These are phyloP conservation scores for Ormosia emarginata DNA, from an alignment of 306 rosid genomes.

Conservation along the genomic window DNA sequence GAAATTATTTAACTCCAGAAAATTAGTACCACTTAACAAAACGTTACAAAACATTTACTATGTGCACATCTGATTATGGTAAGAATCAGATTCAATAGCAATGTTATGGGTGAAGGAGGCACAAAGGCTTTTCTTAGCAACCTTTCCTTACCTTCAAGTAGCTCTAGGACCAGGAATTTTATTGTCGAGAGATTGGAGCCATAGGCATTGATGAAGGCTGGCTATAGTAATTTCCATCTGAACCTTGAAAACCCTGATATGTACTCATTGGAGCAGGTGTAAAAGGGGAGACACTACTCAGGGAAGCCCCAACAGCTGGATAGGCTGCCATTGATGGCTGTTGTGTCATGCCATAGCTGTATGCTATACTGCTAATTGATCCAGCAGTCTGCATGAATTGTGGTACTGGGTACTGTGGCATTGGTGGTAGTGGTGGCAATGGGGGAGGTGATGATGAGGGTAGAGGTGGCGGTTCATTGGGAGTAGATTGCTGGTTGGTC, in stretches of 20 bases:
- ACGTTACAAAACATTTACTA: conserved; percentile 46
- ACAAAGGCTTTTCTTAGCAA: conserved; percentile 11
- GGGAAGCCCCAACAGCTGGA: conserved; percentile 46
- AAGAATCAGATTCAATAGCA: conserved; percentile 43
- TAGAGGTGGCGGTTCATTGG: conserved; percentile 75
- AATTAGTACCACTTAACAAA: conserved; percentile 3
- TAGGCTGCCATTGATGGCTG: conserved; percentile 54
- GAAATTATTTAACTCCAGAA: conserved; percentile 31
- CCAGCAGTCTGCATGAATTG: conserved; percentile 69
- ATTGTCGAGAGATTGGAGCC: conserved; percentile 86
- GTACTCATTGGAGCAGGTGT: conserved; percentile 47
- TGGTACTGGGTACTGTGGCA: conserved; percentile 63
- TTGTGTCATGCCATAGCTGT: conserved; percentile 56
- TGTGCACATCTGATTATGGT: conserved; percentile 55
- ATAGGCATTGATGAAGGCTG: conserved; percentile 78
- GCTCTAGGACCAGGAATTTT: conserved; percentile 20
- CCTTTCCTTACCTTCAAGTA: conserved; percentile 11
- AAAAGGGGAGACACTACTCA: conserved; percentile 48
- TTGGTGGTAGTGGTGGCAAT: conserved; percentile 81
- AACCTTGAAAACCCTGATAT: conserved; percentile 79
- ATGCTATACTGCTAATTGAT: conserved; percentile 50
- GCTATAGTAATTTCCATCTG: conserved; percentile 81
- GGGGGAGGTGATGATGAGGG: conserved; percentile 90
- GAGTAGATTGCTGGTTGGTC: conserved; percentile 55
- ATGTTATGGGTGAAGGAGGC: conserved; percentile 17